Base-by-base conservation (phyloP, 2,329 filamentous ascomycete species). In the Calonectria pteridis region DNA sequence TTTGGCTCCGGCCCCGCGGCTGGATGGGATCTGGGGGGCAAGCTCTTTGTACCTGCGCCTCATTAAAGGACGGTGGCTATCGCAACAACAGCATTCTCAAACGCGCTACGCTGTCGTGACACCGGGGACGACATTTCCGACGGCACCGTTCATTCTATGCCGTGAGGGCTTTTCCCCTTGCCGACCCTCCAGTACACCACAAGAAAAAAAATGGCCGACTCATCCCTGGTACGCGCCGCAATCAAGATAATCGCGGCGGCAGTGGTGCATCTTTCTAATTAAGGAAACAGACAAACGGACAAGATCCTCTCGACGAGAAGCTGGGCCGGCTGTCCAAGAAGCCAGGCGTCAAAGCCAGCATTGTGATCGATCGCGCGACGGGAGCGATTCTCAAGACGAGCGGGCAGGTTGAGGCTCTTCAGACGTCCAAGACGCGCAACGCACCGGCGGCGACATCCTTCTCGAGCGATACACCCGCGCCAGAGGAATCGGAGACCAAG, bases 301-400 rank as follows among this genome's bases (percentile, higher is more conserved):
- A 91, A 73, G 92, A 94, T 78, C 90, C 90, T 51, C 89, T 94
- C 73, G 89, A 91, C 67, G 90, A 92, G 86, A 86, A 91, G 74
- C 89, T 96, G 73, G 90, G 90, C 59, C 92, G 93, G 23, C 88
- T 97, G 55, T 92, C 93, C 50, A 93, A 93, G 82, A 96, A 96
- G 81, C 90, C 93, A 35, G 94, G 94, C 74, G 94, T 97, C 66
- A 94, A 94, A 83, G 94, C 93, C 78, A 94, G 94, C 69, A 89
- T 97, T 63, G 91, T 95, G 69, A 88, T 97, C 51, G 94, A 95
- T 78, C 91, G 94, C 71, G 85, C 90, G 18, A 93, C 90, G 28
- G 94, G 94, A 67, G 89, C 93, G 2, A 94, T 97, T 65, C 89
- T 97, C 67, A 94, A 93, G 81, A 94, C 92, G 9, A 94, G 91